phyloP scores from a whole-genome alignment of 257 asterid species.

The Nemophila menziesii region DNA sequence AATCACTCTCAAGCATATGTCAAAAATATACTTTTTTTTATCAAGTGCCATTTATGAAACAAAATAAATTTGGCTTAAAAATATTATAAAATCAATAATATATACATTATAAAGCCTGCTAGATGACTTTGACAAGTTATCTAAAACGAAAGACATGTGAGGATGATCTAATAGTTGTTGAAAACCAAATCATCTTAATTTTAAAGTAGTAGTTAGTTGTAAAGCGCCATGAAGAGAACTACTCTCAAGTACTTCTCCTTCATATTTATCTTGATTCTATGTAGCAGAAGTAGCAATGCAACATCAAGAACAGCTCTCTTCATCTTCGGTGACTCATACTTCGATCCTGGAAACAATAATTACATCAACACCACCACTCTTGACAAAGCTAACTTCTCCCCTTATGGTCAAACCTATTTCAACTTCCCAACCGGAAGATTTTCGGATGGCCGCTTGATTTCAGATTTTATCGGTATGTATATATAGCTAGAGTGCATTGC shows the following conservation, averaged over 20 bases:
- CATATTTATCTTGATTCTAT: neutral
- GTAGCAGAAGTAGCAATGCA: neutral
- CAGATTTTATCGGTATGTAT: slow-evolving; percentile 46
- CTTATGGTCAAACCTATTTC: slow-evolving; percentile 53
- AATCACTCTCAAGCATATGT: too few relatives aligned
- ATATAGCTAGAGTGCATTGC: too few relatives aligned
- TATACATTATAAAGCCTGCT: too few relatives aligned
- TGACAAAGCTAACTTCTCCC: slow-evolving; percentile 56
- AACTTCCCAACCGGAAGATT: slow-evolving; percentile 55
- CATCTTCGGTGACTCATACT: slow-evolving; percentile 60
- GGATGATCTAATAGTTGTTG: too few relatives aligned
- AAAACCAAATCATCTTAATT: too few relatives aligned
- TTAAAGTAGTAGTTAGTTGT: too few relatives aligned
- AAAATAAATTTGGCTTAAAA: too few relatives aligned
- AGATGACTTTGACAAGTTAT: too few relatives aligned
- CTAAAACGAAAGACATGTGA: too few relatives aligned
- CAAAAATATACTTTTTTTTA: too few relatives aligned
- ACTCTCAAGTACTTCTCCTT: neutral
- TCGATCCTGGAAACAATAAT: slow-evolving; percentile 68
- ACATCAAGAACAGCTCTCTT: slow-evolving; percentile 15
- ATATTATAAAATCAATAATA: too few relatives aligned
- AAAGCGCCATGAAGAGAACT: neutral
- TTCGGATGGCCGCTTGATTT: slow-evolving; percentile 62
- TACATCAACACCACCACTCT: slow-evolving; percentile 58
- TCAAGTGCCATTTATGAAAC: too few relatives aligned